phyloP scores from a whole-genome alignment of 169 alveolate genomes.

The Babesia microti region DNA sequence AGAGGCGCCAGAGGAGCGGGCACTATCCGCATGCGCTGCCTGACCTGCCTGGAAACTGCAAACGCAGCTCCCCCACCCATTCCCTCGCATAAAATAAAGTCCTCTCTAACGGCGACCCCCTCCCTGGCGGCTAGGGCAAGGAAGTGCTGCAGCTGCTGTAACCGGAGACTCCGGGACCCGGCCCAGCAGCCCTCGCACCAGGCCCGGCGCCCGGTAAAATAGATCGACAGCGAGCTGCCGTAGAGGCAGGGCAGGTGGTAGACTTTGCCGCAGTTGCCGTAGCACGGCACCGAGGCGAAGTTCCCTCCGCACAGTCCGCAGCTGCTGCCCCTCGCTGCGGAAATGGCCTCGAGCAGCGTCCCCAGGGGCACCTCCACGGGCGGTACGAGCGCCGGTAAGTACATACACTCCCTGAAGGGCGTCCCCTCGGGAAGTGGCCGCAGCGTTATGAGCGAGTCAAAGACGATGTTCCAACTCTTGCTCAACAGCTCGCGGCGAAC shows the following conservation, averaged over 20 bases:
- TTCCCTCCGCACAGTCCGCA: no score
- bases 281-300: neutral
- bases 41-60: conserved; percentile 4
- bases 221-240: neutral
- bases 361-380: neutral
- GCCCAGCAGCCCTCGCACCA: neutral
- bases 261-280: neutral
- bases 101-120: conserved; percentile 2
- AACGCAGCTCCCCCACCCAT: conserved; percentile 12
- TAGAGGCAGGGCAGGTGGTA: neutral
- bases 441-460: no score
- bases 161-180: neutral
- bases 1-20: no score
- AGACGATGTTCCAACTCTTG: no score
- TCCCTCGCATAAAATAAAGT: conserved; percentile 23
- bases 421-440: neutral
- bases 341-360: neutral
- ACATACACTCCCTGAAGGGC: neutral
- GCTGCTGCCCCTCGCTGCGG: no score
- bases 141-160: neutral
- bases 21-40: conserved; percentile 29
- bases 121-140: neutral
- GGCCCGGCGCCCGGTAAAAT: neutral
- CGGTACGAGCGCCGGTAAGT: neutral
- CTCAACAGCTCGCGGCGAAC: no score